phyloP scores from a whole-genome alignment of 106 monocot genomes.

The Dendrobium chrysotoxum region DNA sequence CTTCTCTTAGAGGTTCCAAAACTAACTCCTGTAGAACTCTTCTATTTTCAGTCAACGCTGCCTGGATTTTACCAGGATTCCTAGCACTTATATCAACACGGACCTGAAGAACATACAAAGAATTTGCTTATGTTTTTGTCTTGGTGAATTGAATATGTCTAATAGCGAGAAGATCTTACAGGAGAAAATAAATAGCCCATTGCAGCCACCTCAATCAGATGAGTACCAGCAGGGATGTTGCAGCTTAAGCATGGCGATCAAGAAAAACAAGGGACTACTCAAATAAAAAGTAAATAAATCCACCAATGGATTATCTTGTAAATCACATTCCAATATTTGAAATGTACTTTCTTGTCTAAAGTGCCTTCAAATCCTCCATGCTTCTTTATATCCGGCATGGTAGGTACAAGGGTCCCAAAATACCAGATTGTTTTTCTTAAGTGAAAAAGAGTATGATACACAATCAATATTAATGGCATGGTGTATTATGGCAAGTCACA shows the following conservation, averaged over 20 bases:
- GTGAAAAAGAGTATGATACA: background rate
- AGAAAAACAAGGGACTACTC: conserved; percentile 14
- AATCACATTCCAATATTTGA: background rate
- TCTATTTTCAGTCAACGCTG: conserved; percentile 83
- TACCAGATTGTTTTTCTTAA: background rate
- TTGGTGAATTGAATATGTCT: conserved; percentile 4
- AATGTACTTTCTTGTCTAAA: background rate
- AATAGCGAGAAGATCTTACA: conserved; percentile 28
- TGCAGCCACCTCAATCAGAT: conserved; percentile 91
- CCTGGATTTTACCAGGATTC: conserved; percentile 90
- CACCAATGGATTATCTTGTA: background rate
- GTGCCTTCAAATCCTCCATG: background rate
- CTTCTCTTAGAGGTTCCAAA: conserved; percentile 87
- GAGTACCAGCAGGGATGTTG: conserved; percentile 94
- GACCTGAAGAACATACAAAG: conserved; percentile 39
- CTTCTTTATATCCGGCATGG: background rate
- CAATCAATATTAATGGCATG: background rate
- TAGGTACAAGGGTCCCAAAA: background rate
- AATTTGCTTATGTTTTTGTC: conserved; percentile 1
- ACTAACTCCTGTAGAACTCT: conserved; percentile 68
- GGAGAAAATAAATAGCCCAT: conserved; percentile 92
- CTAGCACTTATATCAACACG: conserved; percentile 98
- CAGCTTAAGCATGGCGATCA: conserved; percentile 45
- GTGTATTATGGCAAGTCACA: background rate
- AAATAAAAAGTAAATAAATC: background rate